Base-by-base conservation (phyloP, 1,284 basidiomycete species). In the Mycena citricolor region DNA sequence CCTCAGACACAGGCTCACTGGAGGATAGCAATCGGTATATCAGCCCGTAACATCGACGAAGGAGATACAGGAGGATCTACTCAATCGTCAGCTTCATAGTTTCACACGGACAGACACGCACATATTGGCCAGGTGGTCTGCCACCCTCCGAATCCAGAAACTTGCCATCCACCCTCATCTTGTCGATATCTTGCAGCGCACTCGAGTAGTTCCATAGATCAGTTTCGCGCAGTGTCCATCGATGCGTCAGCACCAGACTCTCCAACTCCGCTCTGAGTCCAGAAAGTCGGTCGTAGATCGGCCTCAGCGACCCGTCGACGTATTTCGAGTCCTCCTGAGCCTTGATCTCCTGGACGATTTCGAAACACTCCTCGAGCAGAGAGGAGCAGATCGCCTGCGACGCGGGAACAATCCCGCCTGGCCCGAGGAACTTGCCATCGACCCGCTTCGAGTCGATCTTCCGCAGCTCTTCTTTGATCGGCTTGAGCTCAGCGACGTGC, bases 1-100 rank as follows among this genome's bases (percentile, higher is more conserved):
- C 94, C 64, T 97, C 94, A 0, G 93, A 97, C n/a, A 99, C 94
- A 0, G 97, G 97, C 68, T 98, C 95, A 44, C 90, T 94, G n/a
- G 94, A 94, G 19, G 94, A 94, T 54, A 99, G 81, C 38, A 99
- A 68, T 21, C 89, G 81, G 67, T 97, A 98, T 57, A 97, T 94
- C 42, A 98, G 77, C 52, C 95, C 95, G 64, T 98, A 97, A 71
- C 95, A 99, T 62, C 95, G 80, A 55, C 95, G 76, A 42, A 99
- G 74, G 24, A 98, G 77, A 65, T 97, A 99, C 32, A 98, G 74
- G 38, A 98, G 70, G 8, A 94, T 91, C 93, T 95, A 33, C 17
- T 12, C 19, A 21, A 21, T 19, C 11, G 16, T 19, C 35, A 25
- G 16, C 10, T 28, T 8, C 23, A 23, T 13, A 24, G 24, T 25